Evolutionary conservation across 208 protist genomes (phyloP).

Genomic region (Trypanosoma boissoni): DNA sequence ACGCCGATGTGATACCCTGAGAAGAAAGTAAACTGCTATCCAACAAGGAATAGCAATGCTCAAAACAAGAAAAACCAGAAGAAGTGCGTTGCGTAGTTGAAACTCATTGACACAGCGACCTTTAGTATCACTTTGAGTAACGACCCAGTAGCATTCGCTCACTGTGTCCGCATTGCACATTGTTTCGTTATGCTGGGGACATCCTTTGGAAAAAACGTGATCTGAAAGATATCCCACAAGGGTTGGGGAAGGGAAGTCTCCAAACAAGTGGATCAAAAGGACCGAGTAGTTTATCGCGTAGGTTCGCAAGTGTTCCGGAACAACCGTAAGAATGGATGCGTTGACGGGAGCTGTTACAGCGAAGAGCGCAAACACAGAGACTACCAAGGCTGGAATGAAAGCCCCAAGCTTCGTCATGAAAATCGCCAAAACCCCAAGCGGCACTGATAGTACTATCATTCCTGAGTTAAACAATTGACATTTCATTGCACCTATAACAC

Average conservation of each 20-base stretch:
- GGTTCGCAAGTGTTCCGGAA: slow-evolving; percentile 57
- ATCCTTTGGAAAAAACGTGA: slow-evolving; percentile 37
- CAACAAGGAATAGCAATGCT: slow-evolving; percentile 52
- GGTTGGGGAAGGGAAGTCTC: slow-evolving; percentile 88
- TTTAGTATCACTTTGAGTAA: slow-evolving; percentile 1
- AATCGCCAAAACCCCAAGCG: slow-evolving; percentile 44
- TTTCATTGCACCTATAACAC: slow-evolving; percentile 34
- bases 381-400: slow-evolving; percentile 39
- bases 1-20: slow-evolving; percentile 6
- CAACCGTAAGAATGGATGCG: slow-evolving; percentile 60
- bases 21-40: slow-evolving; percentile 36
- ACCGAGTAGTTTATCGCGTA: slow-evolving; percentile 85
- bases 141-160: slow-evolving; percentile 50
- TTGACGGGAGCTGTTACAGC: slow-evolving; percentile 81
- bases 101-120: slow-evolving; percentile 43
- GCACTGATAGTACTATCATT: slow-evolving; percentile 50
- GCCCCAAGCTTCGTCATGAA: slow-evolving; percentile 19
- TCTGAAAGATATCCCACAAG: slow-evolving; percentile 72
- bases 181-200: slow-evolving; percentile 18
- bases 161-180: background rate
- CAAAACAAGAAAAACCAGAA: slow-evolving; percentile 59
- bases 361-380: slow-evolving; percentile 65
- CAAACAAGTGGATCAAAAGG: slow-evolving; percentile 84
- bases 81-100: slow-evolving; percentile 70
- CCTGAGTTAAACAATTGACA: slow-evolving; percentile 51